Percentiles rank a stretch among this genome's conserved stretches.
phyloP scores from a whole-genome alignment of 768 basidiomycete species.

The Royoungia palumana region DNA sequence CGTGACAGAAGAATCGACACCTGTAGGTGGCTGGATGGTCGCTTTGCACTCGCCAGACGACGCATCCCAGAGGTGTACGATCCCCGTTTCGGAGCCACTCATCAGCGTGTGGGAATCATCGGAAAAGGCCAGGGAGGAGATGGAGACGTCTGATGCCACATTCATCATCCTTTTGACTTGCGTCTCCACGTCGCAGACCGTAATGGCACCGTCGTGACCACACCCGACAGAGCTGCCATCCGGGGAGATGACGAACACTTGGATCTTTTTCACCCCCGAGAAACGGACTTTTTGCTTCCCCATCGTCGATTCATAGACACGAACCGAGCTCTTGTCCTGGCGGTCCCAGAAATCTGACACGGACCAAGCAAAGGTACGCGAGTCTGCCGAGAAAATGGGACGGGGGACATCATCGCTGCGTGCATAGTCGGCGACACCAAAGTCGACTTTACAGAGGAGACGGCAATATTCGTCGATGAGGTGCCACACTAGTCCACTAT shows the following conservation, averaged over 20 bases:
- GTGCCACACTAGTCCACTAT: background rate
- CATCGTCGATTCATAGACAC: constrained; percentile 4
- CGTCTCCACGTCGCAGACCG: constrained; percentile 1
- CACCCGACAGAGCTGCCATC: constrained; percentile 7
- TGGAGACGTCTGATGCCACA: background rate
- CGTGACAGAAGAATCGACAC: background rate
- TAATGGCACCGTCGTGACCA: constrained; percentile 7
- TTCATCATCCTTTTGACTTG: background rate
- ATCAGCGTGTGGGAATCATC: constrained; percentile 7
- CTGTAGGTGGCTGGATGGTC: background rate
- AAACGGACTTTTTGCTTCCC: constrained; percentile 5
- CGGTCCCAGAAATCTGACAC: constrained; percentile 3
- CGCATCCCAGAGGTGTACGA: constrained; percentile 13
- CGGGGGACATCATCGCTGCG: background rate
- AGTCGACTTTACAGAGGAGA: constrained; percentile 8
- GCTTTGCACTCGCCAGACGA: constrained; percentile 4
- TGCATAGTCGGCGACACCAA: background rate
- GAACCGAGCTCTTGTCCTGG: background rate
- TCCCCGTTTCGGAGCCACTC: constrained; percentile 7
- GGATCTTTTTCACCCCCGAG: constrained; percentile 5
- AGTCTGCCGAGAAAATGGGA: constrained; percentile 8
- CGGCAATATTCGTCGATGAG: background rate
- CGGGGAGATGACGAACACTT: background rate
- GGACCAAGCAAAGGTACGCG: constrained; percentile 6
- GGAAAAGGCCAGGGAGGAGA: constrained; percentile 13